Percentiles rank a stretch among this genome's conserved stretches.
Evolutionary conservation across 176 grass and related monocot species (phyloP).

Genomic region (Chrysopogon serrulatus): DNA sequence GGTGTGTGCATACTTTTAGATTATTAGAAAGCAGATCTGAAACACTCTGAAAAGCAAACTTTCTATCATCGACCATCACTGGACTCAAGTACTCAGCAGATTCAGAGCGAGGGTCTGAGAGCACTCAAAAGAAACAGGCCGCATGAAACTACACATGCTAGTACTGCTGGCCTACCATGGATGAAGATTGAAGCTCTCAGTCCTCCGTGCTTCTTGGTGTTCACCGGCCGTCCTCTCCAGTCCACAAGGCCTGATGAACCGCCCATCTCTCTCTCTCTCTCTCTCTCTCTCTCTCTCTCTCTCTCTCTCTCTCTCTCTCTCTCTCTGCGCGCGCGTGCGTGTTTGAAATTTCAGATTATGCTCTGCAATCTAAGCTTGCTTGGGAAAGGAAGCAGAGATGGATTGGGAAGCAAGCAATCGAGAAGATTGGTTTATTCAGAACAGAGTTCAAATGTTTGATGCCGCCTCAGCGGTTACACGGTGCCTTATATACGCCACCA

Average conservation of each 20-base stretch:
- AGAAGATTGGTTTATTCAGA: no score
- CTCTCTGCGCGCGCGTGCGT: background rate
- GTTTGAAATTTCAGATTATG: background rate
- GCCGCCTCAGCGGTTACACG: no score
- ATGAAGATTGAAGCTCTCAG: constrained; percentile 40
- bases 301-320: background rate
- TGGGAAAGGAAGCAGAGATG: no score
- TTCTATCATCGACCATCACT: background rate
- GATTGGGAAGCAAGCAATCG: no score
- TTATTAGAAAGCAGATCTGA: background rate
- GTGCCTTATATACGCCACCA: no score
- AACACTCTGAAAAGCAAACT: background rate
- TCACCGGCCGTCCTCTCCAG: constrained; percentile 38
- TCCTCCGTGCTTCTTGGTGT: constrained; percentile 37
- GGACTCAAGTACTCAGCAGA: background rate
- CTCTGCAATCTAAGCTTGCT: background rate
- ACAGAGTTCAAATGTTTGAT: no score
- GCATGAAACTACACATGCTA: background rate
- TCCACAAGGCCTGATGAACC: constrained; percentile 28
- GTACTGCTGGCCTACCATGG: background rate
- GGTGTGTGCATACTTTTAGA: background rate
- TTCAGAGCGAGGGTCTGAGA: background rate
- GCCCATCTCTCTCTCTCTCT: constrained; percentile 17
- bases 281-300: background rate
- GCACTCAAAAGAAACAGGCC: background rate